Conservation (phyloP, 441 rosid genomes). For the Pelargonium fulgidum region DNA sequence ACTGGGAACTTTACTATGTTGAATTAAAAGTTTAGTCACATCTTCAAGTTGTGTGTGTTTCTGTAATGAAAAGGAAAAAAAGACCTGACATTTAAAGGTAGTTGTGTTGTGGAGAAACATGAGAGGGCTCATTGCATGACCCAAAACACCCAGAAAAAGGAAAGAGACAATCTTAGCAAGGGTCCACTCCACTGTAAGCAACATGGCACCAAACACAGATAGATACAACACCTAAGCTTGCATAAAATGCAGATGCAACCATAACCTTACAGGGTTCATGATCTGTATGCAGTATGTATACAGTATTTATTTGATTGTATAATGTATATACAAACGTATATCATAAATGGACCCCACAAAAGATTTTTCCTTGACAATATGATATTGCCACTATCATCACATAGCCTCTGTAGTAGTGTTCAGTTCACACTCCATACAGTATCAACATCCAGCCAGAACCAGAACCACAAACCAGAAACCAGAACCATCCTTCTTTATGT, state of each 20-base stretch:
- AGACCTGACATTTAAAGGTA: not conserved
- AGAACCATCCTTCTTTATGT: not conserved
- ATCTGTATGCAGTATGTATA: not conserved
- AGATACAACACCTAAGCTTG: not conserved
- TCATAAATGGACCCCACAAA: constrained; percentile 10
- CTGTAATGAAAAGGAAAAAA: not conserved
- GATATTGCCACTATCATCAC: not conserved
- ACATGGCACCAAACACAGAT: not conserved
- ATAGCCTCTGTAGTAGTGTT: not conserved
- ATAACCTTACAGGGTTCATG: not conserved
- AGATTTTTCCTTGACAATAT: not conserved
- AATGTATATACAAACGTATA: not conserved
- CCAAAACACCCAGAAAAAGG: not conserved
- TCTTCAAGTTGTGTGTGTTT: not conserved
- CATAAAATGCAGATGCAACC: not conserved
- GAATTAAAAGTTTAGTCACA: not conserved
- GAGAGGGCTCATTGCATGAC: not conserved
- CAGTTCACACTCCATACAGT: not conserved
- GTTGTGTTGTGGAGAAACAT: not conserved
- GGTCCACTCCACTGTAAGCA: not conserved
- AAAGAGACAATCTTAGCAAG: constrained; percentile 3
- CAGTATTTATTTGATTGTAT: too few relatives aligned
- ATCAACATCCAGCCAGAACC: not conserved
- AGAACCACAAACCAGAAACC: not conserved
- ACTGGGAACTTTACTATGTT: not conserved